Base-by-base conservation (phyloP, 2,329 filamentous ascomycete genomes). In the Fusarium sacchari region DNA sequence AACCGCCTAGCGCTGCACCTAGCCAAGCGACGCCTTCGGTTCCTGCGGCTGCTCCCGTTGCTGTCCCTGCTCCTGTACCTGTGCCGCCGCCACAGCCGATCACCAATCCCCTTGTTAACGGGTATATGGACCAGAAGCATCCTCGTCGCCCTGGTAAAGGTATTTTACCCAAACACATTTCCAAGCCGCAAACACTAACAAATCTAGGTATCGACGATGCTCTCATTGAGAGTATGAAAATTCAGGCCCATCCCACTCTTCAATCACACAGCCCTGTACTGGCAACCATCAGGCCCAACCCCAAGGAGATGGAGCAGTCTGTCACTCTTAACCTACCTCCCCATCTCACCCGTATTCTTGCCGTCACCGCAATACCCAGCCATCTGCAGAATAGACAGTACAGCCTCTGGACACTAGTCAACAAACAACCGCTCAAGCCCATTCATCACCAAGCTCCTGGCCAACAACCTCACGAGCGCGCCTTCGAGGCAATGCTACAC, bases 331-430 rank as follows among this genome's bases (percentile, higher is more conserved):
- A 90, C 65, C 84, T 96, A 15, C 90, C 93, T 3, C 82, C 88
- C 4, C 88, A 87, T 52, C 90, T 95, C 76, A 91, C 89, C 74
- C 91, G 92, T 66, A 84, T 97, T 24, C 92, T 95, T 69, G 87
- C 97, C 64, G 86, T 89, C 28, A 91, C 93, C 8, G 88, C 87
- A 17, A 85, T 97, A 24, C 88, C 91, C 2, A 83, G 90, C 14
- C 86, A 87, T 39, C 82, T 94, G 9, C 88, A 91, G 67, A 87
- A 85, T 46, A 91, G 94, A 37, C 90, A 94, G 57, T 94, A 93
- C 83, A 94, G 92, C 79, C 83, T 96, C 40, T 95, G 94, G 79
- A 92, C 95, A 39, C 87, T 90, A 4, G 87, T 93, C 53, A 93
- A 95, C 77, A 89, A 87, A 44, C 87, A 89, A 57, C 87, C 92